These are phyloP conservation scores for Plasmodium relictum DNA, from an alignment of 169 alveolate species.

Conservation along the genomic window DNA sequence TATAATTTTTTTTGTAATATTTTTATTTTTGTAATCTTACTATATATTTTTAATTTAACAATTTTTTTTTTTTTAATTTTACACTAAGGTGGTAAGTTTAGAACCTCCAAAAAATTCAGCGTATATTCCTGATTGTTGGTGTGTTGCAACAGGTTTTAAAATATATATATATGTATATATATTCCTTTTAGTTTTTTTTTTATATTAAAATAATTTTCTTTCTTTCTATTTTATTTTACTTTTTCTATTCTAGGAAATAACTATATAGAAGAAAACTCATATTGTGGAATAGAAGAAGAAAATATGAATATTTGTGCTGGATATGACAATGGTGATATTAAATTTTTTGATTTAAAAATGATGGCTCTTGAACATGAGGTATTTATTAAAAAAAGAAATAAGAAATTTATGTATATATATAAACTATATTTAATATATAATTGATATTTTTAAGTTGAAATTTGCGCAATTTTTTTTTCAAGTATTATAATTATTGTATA, in stretches of 20 bases:
- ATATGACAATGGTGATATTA: conserved; percentile 94
- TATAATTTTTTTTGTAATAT: background rate
- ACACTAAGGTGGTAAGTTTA: conserved; percentile 85
- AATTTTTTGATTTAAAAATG: conserved; percentile 88
- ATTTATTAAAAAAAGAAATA: conserved; percentile 32
- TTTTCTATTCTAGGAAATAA: conserved; percentile 44
- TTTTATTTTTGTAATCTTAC: background rate
- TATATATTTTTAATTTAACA: conserved; percentile 10
- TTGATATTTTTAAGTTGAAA: no score
- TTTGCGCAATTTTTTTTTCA: no score
- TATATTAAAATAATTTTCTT: background rate
- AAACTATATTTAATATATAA: background rate
- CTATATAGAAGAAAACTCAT: conserved; percentile 40
- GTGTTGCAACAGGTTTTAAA: conserved; percentile 89
- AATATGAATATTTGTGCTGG: conserved; percentile 91
- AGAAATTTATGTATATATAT: conserved; percentile 32
- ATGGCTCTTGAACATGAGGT: conserved; percentile 64
- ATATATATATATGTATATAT: conserved; percentile 6
- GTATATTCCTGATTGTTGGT: conserved; percentile 94
- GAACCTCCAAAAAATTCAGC: conserved; percentile 90
- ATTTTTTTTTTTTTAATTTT: conserved; percentile 75
- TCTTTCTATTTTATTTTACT: background rate
- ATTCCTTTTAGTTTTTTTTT: background rate
- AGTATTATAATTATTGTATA: background rate
- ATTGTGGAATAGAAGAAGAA: conserved; percentile 87